These are phyloP conservation scores for Psilocybe cyanescens DNA, from an alignment of 768 basidiomycete species.

Conservation along the genomic window DNA sequence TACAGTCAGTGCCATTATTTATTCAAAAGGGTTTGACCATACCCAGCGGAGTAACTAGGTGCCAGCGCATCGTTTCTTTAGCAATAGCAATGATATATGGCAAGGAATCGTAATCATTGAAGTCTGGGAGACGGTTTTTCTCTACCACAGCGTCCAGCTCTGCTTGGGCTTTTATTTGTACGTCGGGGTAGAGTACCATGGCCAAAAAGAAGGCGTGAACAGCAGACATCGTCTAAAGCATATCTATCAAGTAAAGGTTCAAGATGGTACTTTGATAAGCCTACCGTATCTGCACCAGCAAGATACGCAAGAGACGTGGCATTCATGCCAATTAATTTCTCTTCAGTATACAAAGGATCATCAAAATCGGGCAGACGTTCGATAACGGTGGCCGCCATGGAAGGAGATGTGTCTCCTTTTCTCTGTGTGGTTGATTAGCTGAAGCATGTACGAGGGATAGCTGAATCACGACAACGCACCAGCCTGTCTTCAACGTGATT, in stretches of 20 bases:
- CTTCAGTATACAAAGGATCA: conserved; percentile 9
- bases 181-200: conserved; percentile 28
- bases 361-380: conserved; percentile 11
- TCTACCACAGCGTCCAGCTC: conserved; percentile 37
- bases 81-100: conserved; percentile 28
- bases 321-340: background rate
- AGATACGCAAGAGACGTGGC: background rate
- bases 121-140: conserved; percentile 29
- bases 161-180: conserved; percentile 31
- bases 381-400: conserved; percentile 6
- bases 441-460: too few species aligned
- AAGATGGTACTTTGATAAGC: background rate
- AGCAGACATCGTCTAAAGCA: conserved; percentile 24
- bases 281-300: background rate
- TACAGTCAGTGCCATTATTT: background rate
- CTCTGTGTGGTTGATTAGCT: background rate
- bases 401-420: conserved; percentile 8
- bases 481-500: conserved; percentile 21
- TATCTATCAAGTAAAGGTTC: background rate
- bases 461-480: conserved; percentile 1
- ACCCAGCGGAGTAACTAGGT: conserved; percentile 22
- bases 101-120: conserved; percentile 29
- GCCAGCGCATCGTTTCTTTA: conserved; percentile 18
- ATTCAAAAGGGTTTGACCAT: background rate
- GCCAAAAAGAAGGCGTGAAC: conserved; percentile 27